Conservation (phyloP, 345 rosid genomes). For the Euphorbia peplus region DNA sequence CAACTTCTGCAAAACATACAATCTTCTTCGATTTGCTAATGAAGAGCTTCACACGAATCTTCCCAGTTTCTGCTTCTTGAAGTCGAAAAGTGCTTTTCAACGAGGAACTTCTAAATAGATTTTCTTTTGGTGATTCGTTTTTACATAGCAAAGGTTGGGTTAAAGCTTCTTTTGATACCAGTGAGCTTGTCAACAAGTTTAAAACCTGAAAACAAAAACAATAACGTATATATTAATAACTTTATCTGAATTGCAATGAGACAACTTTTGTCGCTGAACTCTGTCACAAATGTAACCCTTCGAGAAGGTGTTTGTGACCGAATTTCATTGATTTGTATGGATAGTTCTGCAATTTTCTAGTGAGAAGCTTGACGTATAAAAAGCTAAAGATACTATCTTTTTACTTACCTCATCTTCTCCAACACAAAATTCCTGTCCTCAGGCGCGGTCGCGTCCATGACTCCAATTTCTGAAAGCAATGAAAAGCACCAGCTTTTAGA, state of each 20-base stretch:
- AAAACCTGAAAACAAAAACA: constrained; percentile 24
- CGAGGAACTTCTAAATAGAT: neutral
- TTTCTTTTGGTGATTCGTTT: neutral
- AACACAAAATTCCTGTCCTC: constrained; percentile 11
- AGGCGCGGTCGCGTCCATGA: neutral
- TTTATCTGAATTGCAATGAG: too few species aligned
- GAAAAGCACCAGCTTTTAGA: constrained; percentile 24
- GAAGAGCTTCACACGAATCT: constrained; percentile 13
- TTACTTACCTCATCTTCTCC: constrained; percentile 17
- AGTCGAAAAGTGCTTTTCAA: too few species aligned
- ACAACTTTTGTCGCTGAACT: too few species aligned
- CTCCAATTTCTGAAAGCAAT: constrained; percentile 20
- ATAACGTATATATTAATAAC: too few species aligned
- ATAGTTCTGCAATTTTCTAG: too few species aligned
- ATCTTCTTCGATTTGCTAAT: constrained; percentile 25
- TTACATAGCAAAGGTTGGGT: constrained; percentile 15
- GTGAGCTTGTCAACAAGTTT: constrained; percentile 15
- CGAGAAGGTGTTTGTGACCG: too few species aligned
- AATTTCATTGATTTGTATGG: too few species aligned
- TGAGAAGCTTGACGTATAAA: neutral
- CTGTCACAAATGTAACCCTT: too few species aligned
- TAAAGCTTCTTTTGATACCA: constrained; percentile 18
- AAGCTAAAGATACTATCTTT: neutral
- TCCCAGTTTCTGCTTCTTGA: neutral
- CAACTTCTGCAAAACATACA: constrained; percentile 26